These are phyloP conservation scores for Alternaria triticina DNA, from an alignment of 2,329 filamentous ascomycete genomes.

Conservation along the genomic window DNA sequence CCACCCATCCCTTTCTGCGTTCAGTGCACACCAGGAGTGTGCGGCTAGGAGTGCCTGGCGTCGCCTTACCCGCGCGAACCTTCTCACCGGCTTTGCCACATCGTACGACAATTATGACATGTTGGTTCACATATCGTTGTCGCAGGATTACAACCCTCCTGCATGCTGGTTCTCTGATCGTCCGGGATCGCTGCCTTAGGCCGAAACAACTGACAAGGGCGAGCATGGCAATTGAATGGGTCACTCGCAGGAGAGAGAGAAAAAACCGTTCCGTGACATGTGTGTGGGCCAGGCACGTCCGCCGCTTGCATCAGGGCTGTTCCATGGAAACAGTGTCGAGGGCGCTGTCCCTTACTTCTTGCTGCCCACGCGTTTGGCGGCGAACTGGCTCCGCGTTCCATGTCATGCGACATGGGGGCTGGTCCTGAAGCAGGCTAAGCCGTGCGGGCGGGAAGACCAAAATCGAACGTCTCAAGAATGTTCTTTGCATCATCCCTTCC, in stretches of 20 bases:
- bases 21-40: background rate
- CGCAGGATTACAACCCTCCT: background rate
- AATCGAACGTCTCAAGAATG: slow-evolving; percentile 20
- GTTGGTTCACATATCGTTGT: background rate
- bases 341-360: background rate
- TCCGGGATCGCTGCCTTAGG: slow-evolving; percentile 27
- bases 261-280: slow-evolving; percentile 19
- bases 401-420: slow-evolving; percentile 6
- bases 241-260: background rate
- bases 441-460: background rate
- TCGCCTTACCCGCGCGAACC: background rate
- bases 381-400: background rate
- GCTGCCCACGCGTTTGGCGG: slow-evolving; percentile 11
- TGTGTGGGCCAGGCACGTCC: slow-evolving; percentile 16
- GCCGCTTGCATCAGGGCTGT: slow-evolving; percentile 9
- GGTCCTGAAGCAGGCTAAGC: slow-evolving; percentile 20
- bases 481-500: slow-evolving; percentile 2
- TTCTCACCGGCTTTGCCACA: background rate
- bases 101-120: background rate
- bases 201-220: slow-evolving; percentile 17
- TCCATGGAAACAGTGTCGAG: slow-evolving; percentile 19
- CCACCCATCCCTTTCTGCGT: background rate
- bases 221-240: background rate
- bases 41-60: background rate
- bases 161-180: slow-evolving; percentile 19